Base-by-base conservation (phyloP, 2,329 filamentous ascomycete genomes). In the Scytalidium sp. region DNA sequence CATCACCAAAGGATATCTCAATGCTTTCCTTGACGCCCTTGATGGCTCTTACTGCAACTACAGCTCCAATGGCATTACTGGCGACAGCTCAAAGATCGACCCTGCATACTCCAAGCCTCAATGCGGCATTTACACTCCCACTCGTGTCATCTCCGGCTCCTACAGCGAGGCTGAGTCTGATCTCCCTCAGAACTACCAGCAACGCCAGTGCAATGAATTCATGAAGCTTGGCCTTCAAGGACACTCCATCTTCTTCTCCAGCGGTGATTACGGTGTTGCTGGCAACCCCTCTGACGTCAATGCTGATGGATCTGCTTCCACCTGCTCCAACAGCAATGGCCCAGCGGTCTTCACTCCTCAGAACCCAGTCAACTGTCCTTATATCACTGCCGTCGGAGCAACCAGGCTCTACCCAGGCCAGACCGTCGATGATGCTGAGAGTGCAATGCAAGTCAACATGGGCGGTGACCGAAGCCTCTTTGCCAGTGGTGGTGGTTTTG, bases 331-430 rank as follows among this genome's bases (percentile, higher is more conserved):
- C 25, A 59, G 66, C 43, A 56, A 54, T 1, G 43, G 46, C 2
- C 57, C 53, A 3, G 48, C 53, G 17, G 50, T 56, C 25, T 59
- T 57, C 43, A 49, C 49, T 6, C 75, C 83, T 1, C 75, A 74
- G 2, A 89, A 88, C 66, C 85, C 85, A 0, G 79, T 76, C 0
- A 77, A 77, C 0, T 89, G 86, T 58, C 85, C 84, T 0, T 88
- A 80, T 64, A 78, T 88, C n/a, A 88, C 85, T 1, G 69, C 77
- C 2, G 78, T 88, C 1, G 85, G 86, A 19, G 84, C 80, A 1
- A 84, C 82, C 1, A 67, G 69, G 58, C 66, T 73, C 46, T 64
- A 67, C 19, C 70, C 69, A 13, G 69, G 72, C 3, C 56, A 53
- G 3, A 56, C 53, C 5, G 56, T 60, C 10, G 51, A 40, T 25